Conservation (phyloP, 176 grass and related monocot genomes). For the Chloris gayana region DNA sequence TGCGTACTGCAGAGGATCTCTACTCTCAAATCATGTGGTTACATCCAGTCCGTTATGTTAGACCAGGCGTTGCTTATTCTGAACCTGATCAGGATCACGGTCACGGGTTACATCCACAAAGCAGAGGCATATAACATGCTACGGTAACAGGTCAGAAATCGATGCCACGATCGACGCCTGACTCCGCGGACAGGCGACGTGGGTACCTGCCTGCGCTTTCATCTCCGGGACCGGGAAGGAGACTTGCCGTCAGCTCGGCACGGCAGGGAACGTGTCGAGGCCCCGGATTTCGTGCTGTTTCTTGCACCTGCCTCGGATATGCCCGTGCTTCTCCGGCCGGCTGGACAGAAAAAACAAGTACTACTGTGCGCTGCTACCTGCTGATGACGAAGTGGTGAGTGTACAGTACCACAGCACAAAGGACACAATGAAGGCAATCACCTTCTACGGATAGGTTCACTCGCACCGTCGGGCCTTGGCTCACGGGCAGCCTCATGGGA, state of each 20-base stretch:
- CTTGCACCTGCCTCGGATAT: too few relatives aligned
- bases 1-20: too few relatives aligned
- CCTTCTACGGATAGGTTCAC: too few relatives aligned
- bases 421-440: too few relatives aligned
- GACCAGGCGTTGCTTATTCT: background rate
- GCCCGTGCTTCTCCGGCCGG: too few relatives aligned
- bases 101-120: background rate
- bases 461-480: too few relatives aligned
- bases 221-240: background rate
- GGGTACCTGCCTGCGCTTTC: background rate
- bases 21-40: too few relatives aligned
- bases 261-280: background rate
- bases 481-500: too few relatives aligned
- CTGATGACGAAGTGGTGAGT: too few relatives aligned
- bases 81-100: background rate
- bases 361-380: too few relatives aligned
- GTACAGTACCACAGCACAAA: too few relatives aligned
- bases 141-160: background rate
- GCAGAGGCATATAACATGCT: background rate
- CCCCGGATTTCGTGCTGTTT: background rate
- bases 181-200: slow-evolving; percentile 15
- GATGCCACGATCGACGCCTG: background rate
- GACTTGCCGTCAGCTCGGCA: background rate
- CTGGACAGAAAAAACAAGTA: too few relatives aligned
- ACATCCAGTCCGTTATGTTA: background rate